Conservation (phyloP, 2,329 filamentous ascomycete genomes). For the Dryadomyces sulphureus region DNA sequence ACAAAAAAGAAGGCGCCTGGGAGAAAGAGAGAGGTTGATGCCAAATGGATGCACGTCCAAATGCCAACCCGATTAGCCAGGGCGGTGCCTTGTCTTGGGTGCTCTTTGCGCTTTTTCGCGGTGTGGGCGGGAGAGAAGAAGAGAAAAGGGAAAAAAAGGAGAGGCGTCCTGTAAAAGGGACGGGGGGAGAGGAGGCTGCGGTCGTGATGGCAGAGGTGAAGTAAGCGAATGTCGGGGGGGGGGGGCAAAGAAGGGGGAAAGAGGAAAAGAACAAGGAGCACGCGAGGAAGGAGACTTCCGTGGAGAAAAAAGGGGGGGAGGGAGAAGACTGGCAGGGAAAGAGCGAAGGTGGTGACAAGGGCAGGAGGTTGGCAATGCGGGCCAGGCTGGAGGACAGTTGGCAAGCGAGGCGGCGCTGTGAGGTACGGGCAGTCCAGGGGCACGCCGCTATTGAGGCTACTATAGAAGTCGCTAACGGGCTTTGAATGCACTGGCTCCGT, state of each 20-base stretch:
- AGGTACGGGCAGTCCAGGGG: too few species aligned
- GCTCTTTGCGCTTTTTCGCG: background rate
- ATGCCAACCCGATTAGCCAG: too few species aligned
- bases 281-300: background rate
- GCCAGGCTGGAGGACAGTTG: background rate
- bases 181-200: background rate
- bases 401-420: too few species aligned
- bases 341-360: slow-evolving; percentile 6
- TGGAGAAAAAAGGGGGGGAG: slow-evolving; percentile 2
- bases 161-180: background rate
- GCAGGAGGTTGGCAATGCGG: slow-evolving; percentile 2
- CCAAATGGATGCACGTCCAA: background rate
- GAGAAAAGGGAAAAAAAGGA: background rate
- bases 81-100: background rate
- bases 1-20: background rate
- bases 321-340: slow-evolving; percentile 8
- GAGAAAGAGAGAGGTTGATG: background rate
- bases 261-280: background rate
- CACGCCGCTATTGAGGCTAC: too few species aligned
- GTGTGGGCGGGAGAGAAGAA: background rate
- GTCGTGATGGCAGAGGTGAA: background rate
- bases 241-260: slow-evolving; percentile 1
- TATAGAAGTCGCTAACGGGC: background rate
- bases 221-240: background rate
- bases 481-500: too few species aligned